Evolutionary conservation across 345 rosid species (phyloP).

Genomic region (Physaria fendleri): DNA sequence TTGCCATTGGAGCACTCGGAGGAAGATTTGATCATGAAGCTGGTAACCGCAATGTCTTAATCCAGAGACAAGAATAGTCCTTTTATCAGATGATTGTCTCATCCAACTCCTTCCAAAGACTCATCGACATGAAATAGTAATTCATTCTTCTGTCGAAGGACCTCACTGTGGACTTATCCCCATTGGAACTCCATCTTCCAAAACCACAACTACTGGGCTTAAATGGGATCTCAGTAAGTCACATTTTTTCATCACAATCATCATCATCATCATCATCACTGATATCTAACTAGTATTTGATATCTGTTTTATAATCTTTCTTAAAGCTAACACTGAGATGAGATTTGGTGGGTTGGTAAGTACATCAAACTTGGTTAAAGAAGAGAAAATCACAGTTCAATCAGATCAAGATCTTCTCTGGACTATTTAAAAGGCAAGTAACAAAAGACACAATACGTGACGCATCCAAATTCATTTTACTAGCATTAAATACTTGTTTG

Average conservation of each 20-base stretch:
- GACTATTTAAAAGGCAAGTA: too few species aligned
- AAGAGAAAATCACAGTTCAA: too few species aligned
- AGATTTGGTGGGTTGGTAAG: too few species aligned
- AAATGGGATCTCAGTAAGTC: conserved; percentile 76
- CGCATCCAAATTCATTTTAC: too few species aligned
- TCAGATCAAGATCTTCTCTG: too few species aligned
- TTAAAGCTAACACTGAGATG: too few species aligned
- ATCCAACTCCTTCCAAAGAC: neutral
- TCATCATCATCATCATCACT: neutral
- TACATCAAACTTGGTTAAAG: too few species aligned
- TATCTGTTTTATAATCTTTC: neutral
- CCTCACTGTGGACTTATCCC: conserved; percentile 91
- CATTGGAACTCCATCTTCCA: conserved; percentile 48
- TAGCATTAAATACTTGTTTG: too few species aligned
- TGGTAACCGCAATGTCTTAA: neutral
- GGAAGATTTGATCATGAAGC: neutral
- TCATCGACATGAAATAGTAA: too few species aligned
- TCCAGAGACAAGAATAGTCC: too few species aligned
- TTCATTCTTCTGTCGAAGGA: conserved; percentile 61
- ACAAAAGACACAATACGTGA: neutral
- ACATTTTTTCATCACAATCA: neutral
- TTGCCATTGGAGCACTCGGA: neutral
- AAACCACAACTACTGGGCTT: conserved; percentile 75
- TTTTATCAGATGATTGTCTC: neutral
- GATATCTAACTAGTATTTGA: neutral